Evolutionary conservation across 2,329 filamentous ascomycete genomes (phyloP).

Genomic region (Akanthomyces muscarius): DNA sequence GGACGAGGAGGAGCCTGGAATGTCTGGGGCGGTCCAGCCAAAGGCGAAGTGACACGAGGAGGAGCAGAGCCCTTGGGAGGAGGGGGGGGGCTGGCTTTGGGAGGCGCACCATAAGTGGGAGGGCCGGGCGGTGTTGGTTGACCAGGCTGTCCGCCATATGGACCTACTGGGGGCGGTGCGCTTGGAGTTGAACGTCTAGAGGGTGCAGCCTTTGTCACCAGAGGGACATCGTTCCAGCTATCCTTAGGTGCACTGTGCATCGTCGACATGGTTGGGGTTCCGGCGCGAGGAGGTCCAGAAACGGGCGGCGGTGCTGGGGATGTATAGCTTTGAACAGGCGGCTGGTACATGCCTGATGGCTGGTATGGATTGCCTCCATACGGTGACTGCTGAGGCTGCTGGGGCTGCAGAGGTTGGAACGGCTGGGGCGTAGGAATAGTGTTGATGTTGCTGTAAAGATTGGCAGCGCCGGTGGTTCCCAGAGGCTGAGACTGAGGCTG

Average conservation of each 20-base stretch:
- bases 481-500: slow-evolving; percentile 39
- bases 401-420: slow-evolving; percentile 23
- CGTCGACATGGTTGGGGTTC: slow-evolving; percentile 66
- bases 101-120: slow-evolving; percentile 56
- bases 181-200: slow-evolving; percentile 72
- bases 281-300: slow-evolving; percentile 50
- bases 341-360: slow-evolving; percentile 51
- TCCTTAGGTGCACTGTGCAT: slow-evolving; percentile 63
- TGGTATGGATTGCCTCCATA: slow-evolving; percentile 32
- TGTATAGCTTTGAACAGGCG: slow-evolving; percentile 41
- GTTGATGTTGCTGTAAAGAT: slow-evolving; percentile 25
- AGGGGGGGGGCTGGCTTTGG: slow-evolving; percentile 67
- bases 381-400: slow-evolving; percentile 28
- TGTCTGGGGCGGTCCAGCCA: slow-evolving; percentile 52
- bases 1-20: slow-evolving; percentile 55
- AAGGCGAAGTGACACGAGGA: slow-evolving; percentile 69
- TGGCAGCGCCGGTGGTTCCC: slow-evolving; percentile 26
- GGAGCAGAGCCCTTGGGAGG: slow-evolving; percentile 75
- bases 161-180: slow-evolving; percentile 64
- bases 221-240: slow-evolving; percentile 93
- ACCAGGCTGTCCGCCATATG: slow-evolving; percentile 65
- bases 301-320: slow-evolving; percentile 33
- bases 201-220: slow-evolving; percentile 71
- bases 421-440: slow-evolving; percentile 13
- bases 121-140: slow-evolving; percentile 52